These are phyloP conservation scores for Ceratocystiopsis minuta DNA, from an alignment of 2,329 filamentous ascomycete species.

Conservation along the genomic window DNA sequence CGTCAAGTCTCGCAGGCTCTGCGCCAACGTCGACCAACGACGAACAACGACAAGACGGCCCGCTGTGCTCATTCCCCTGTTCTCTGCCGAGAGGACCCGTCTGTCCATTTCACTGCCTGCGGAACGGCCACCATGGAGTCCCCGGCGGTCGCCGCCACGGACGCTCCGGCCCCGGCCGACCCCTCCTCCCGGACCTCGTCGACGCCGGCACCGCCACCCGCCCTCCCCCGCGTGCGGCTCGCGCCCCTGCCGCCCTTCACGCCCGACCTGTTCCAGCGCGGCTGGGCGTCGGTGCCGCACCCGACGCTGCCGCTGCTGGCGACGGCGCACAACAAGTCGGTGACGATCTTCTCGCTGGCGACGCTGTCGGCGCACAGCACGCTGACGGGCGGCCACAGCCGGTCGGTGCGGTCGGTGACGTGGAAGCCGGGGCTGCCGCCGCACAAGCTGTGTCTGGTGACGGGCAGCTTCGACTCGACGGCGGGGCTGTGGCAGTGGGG, in stretches of 20 bases:
- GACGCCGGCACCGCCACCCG: too few relatives aligned
- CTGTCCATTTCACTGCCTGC: too few relatives aligned
- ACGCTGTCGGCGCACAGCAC: conserved; percentile 63
- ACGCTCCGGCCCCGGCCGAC: too few relatives aligned
- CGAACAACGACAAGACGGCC: too few relatives aligned
- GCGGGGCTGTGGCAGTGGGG: conserved; percentile 56
- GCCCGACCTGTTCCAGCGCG: conserved; percentile 47
- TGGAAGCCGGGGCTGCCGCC: conserved; percentile 63
- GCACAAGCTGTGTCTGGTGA: conserved; percentile 61
- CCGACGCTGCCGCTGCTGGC: conserved; percentile 76
- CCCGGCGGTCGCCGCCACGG: too few relatives aligned
- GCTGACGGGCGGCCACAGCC: conserved; percentile 75
- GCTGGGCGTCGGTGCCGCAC: conserved; percentile 76
- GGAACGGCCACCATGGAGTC: too few relatives aligned
- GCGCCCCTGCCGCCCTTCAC: conserved; percentile 30
- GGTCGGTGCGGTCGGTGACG: conserved; percentile 66
- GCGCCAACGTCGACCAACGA: too few relatives aligned
- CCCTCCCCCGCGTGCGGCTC: conserved; percentile 13
- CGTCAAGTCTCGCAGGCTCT: too few relatives aligned
- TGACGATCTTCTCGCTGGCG: conserved; percentile 75
- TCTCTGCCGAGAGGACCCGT: too few relatives aligned
- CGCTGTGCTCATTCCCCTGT: too few relatives aligned
- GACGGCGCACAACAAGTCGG: conserved; percentile 71
- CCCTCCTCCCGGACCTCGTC: too few relatives aligned
- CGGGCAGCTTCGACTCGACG: conserved; percentile 83